Base-by-base conservation (phyloP, 306 rosid species). In the Castanopsis chinensis region DNA sequence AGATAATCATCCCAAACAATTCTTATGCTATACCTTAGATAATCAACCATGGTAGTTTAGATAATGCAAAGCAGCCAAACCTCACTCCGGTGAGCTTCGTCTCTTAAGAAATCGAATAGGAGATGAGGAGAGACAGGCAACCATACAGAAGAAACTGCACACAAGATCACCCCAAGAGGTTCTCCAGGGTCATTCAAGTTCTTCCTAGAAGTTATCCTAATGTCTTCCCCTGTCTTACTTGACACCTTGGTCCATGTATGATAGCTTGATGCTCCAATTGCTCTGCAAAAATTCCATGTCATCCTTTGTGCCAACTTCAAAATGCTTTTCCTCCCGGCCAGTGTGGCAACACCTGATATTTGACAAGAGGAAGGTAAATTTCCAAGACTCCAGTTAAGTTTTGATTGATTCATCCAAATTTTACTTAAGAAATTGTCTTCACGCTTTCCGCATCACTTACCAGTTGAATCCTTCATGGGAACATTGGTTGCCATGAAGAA, bases 91-190 rank as follows among this genome's bases (percentile, higher is more conserved):
- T 74, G 92, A 77, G 90, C 28, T 72, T 96, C 98, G 19, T 96
- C 97, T 82, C 93, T 84, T 82, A 96, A 83, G 88, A 93, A 93
- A 85, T 93, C 91, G 3, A 96, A 91, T 1, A 96, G 77, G 53
- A 78, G 27, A 37, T 80, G 82, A 28, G 94, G 96, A 60, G 91
- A 82, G 73, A 91, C 84, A 2, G 98, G 98, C 80, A 96, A 53
- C 99, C 99, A 96, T 1, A 91, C 89, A 37, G 98, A 96, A 60
- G 96, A 93, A 89, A 93, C 99, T 5, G 98, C 98, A 51, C 98
- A 93, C 43, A 96, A 68, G 72, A 96, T 96, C 78, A 93, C 84
- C 2, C 99, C 99, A 32, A 83, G 89, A 81, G 98, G 98, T 68
- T 96, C 99, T 28, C 92, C 93, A 20, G 97, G 99, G 76, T 96